Base-by-base conservation (phyloP, 2,329 filamentous ascomycete genomes). In the Ascochyta rabiei region DNA sequence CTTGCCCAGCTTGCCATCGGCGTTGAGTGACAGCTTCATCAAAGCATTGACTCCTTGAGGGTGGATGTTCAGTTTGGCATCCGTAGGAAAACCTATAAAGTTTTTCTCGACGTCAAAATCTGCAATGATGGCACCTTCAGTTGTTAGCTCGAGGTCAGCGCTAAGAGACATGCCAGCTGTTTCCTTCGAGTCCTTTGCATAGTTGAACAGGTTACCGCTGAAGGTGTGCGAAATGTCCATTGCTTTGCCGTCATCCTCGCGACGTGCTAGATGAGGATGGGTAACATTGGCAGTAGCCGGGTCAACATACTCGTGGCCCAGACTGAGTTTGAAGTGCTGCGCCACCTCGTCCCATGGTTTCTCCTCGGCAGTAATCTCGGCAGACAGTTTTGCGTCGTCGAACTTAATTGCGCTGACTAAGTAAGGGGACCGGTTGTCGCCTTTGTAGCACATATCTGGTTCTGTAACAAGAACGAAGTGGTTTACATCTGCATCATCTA, bases 401-500 rank as follows among this genome's bases (percentile, higher is more conserved):
- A 67, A 67, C 10, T 50, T 54, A 33, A 68, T 62, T 21, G 47
- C 48, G 12, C 50, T 53, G 50, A 68, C 65, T 6, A 65, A 57
- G 23, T 65, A 68, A 0, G 65, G 63, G 6, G 63, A 61, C n/a
- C 65, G 60, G 24, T 66, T 53, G 24, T 68, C 63, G 23, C 65
- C 65, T 18, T 62, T 40, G 50, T 61, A 66, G 56, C 65, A 68
- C 46, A 66, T 64, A 38, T 66, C 45, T 18, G 60, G 56, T 18
- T 63, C 60, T 4, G 65, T 66, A 37, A 68, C 63, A 13, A 68
- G 53, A 15, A 57, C 60, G 39, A 68, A 68, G 23, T 61, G 60
- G 43, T 65, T 64, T 41, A 60, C 48, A 26, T 63, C 62, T 15
- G 61, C 53, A 15, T 63, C 55, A 39, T 68, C 60, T 16, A 65